phyloP scores from a whole-genome alignment of 2,329 filamentous ascomycete species.

The Aspergillus eucalypticola region DNA sequence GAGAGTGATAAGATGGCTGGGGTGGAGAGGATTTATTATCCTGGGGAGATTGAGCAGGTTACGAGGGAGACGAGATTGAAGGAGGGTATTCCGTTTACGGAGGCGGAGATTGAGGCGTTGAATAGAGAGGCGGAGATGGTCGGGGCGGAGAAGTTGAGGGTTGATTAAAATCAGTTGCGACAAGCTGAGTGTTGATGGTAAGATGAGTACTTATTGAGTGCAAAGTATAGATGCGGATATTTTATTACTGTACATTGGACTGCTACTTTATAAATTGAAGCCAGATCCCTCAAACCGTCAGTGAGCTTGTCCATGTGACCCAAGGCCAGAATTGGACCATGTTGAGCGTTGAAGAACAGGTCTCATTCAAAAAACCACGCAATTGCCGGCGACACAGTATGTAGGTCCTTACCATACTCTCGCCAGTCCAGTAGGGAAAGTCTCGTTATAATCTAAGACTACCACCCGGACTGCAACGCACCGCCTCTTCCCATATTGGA shows the following conservation, averaged over 20 bases:
- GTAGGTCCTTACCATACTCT: too few relatives aligned
- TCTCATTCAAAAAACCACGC: too few relatives aligned
- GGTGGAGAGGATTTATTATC: conserved; percentile 59
- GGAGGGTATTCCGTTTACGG: conserved; percentile 53
- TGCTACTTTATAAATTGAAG: too few relatives aligned
- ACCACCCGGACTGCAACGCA: too few relatives aligned
- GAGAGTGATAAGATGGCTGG: conserved; percentile 55
- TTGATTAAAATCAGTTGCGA: not conserved
- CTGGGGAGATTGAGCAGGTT: conserved; percentile 58
- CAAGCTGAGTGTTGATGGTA: not conserved
- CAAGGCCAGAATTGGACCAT: accelerated
- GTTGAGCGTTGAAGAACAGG: too few relatives aligned
- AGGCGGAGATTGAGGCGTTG: conserved; percentile 51
- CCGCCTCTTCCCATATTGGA: too few relatives aligned
- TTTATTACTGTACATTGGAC: too few relatives aligned
- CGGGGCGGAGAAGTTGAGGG: conserved; percentile 27
- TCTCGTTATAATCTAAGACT: too few relatives aligned
- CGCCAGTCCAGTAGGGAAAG: accelerated
- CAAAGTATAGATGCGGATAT: too few relatives aligned
- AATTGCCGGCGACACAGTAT: accelerated
- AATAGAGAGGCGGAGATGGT: conserved; percentile 53
- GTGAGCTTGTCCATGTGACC: too few relatives aligned
- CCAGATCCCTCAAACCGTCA: too few relatives aligned
- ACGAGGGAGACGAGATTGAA: conserved; percentile 42
- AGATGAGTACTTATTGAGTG: not conserved